Percentiles rank a stretch among this genome's conserved stretches.
Conservation (phyloP, 2,329 filamentous ascomycete genomes). For the Diaporthe helianthi region DNA sequence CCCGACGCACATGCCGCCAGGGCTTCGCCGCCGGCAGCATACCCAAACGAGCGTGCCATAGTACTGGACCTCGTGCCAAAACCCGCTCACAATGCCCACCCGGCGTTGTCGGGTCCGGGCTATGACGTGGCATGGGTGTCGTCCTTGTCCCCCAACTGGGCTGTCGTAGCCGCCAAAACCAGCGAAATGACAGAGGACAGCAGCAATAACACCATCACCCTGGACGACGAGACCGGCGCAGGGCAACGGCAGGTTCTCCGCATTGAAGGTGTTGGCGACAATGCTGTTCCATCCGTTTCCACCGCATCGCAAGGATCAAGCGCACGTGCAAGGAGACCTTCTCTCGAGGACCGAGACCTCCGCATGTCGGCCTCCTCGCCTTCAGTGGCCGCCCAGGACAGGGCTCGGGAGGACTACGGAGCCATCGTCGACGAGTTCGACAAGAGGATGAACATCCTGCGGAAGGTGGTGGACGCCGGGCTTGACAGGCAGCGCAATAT, state of each 20-base stretch:
- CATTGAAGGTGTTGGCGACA: slow-evolving; percentile 62
- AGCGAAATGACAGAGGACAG: slow-evolving; percentile 51
- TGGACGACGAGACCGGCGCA: slow-evolving; percentile 36
- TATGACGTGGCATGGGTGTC: slow-evolving; percentile 71
- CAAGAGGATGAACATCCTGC: slow-evolving; percentile 61
- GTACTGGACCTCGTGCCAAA: slow-evolving; percentile 60
- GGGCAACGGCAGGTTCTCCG: slow-evolving; percentile 63
- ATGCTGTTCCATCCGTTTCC: slow-evolving; percentile 16
- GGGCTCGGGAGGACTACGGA: slow-evolving; percentile 50
- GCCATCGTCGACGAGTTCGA: slow-evolving; percentile 64
- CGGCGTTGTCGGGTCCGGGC: slow-evolving; percentile 36
- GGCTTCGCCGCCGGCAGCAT: background rate
- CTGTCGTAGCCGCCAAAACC: slow-evolving; percentile 57
- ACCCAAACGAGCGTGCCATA: slow-evolving; percentile 53
- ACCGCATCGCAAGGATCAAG: background rate
- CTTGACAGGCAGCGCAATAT: slow-evolving; percentile 49
- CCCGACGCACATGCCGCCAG: background rate
- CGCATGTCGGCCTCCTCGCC: slow-evolving; percentile 21
- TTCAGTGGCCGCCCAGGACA: background rate
- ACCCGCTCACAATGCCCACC: background rate
- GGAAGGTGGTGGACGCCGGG: slow-evolving; percentile 60
- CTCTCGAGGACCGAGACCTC: slow-evolving; percentile 31
- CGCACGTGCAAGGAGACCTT: slow-evolving; percentile 40
- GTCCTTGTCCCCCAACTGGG: slow-evolving; percentile 78
- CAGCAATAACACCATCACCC: slow-evolving; percentile 42